These are phyloP conservation scores for Funneliformis caledonium DNA, from an alignment of 371 early-diverging fungal species.

Conservation along the genomic window DNA sequence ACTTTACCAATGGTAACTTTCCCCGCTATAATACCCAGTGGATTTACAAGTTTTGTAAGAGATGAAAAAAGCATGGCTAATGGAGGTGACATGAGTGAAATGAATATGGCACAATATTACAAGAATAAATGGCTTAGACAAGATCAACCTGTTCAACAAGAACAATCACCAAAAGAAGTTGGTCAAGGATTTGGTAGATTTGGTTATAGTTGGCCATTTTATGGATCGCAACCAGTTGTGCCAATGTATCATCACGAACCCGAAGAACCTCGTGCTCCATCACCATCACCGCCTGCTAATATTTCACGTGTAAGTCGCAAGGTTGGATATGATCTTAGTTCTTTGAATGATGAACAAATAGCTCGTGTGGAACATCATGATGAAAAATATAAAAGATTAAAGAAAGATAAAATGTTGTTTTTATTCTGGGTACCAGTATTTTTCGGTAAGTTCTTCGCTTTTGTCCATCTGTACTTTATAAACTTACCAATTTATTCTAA, in stretches of 20 bases:
- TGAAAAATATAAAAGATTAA: constrained; percentile 48
- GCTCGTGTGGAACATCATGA: constrained; percentile 44
- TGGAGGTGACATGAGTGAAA: not conserved
- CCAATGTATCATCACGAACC: constrained; percentile 36
- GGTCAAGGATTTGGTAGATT: constrained; percentile 1
- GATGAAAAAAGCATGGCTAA: constrained; percentile 13
- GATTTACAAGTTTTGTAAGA: constrained; percentile 15
- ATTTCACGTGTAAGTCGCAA: constrained; percentile 44
- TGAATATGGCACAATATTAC: not conserved
- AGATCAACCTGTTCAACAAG: not conserved
- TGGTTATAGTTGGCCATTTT: constrained; percentile 33
- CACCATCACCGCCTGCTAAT: not conserved
- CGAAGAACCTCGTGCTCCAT: not conserved
- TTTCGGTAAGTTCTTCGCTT: constrained; percentile 45
- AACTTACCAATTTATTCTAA: not conserved
- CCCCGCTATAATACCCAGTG: constrained; percentile 20
- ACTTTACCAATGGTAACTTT: constrained; percentile 30
- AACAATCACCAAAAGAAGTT: not conserved
- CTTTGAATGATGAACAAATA: constrained; percentile 46
- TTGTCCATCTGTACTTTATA: not conserved
- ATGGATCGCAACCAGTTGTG: constrained; percentile 18
- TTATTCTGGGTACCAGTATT: constrained; percentile 51
- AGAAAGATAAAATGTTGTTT: constrained; percentile 51
- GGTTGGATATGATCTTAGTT: constrained; percentile 45
- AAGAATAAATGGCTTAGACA: constrained; percentile 15